A percentile compares a stretch with the other conserved stretches of the same genome.
phyloP scores from a whole-genome alignment of 768 basidiomycete genomes.

The Tricholoma sp. region DNA sequence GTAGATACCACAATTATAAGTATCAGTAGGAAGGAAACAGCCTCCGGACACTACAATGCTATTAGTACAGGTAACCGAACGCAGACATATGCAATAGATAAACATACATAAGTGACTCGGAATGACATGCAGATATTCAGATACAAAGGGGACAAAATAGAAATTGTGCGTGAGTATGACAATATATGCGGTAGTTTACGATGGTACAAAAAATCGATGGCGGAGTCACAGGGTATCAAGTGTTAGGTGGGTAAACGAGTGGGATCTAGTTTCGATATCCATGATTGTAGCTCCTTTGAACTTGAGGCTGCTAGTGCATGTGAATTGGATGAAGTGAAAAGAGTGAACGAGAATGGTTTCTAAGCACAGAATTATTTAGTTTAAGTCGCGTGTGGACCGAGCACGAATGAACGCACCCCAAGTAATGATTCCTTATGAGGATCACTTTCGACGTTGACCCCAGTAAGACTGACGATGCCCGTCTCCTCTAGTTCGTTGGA shows the following conservation, averaged over 20 bases:
- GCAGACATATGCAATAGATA: conserved; percentile 1
- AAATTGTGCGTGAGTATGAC: not conserved
- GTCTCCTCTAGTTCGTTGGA: conserved; percentile 82
- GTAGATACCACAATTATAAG: too few species aligned
- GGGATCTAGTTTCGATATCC: conserved; percentile 82
- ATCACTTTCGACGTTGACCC: conserved; percentile 82
- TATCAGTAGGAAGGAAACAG: too few species aligned
- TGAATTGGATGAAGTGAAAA: conserved; percentile 90
- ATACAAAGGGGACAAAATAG: not conserved
- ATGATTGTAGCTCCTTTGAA: conserved; percentile 77
- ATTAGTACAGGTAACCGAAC: conserved; percentile 6
- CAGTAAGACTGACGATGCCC: conserved; percentile 75
- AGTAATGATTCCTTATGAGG: conserved; percentile 84
- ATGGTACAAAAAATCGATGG: conserved; percentile 2
- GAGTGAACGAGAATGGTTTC: conserved; percentile 84
- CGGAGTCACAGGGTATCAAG: not conserved
- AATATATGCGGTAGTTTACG: not conserved
- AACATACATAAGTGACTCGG: conserved; percentile 4
- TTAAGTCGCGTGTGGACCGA: not conserved
- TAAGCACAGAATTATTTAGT: conserved; percentile 21
- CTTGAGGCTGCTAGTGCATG: conserved; percentile 82
- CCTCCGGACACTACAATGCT: too few species aligned
- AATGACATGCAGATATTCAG: conserved; percentile 1
- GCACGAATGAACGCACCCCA: conserved; percentile 50
- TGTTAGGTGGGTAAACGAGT: conserved; percentile 52